Percentiles rank a stretch among this genome's conserved stretches.
Evolutionary conservation across 2,329 filamentous ascomycete genomes (phyloP).

Genomic region (Clonostachys chloroleuca): DNA sequence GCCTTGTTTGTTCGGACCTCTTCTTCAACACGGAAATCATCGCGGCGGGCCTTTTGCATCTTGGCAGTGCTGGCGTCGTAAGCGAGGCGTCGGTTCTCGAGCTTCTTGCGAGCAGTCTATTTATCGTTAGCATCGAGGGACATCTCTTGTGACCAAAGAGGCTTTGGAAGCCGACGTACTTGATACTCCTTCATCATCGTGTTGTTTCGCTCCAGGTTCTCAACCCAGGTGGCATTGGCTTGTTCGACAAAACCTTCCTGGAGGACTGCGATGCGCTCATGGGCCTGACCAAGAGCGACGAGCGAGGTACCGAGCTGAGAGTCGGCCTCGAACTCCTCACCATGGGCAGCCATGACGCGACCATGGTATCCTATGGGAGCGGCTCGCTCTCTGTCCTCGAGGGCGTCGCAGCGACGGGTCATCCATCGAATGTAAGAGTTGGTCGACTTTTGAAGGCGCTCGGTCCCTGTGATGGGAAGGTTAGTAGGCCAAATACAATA

Average conservation of each 20-base stretch:
- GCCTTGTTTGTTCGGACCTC: constrained; percentile 86
- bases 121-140: neutral
- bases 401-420: constrained; percentile 73
- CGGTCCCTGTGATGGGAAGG: constrained; percentile 61
- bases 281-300: constrained; percentile 73
- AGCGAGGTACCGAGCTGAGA: constrained; percentile 90
- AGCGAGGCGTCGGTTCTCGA: constrained; percentile 82
- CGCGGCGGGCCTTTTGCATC: constrained; percentile 89
- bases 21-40: constrained; percentile 90
- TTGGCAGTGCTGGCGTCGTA: constrained; percentile 88
- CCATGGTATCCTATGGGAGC: constrained; percentile 77
- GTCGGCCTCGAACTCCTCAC: constrained; percentile 86
- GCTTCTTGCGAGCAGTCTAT: constrained; percentile 79
- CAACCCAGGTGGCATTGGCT: constrained; percentile 80
- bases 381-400: constrained; percentile 82
- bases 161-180: constrained; percentile 41
- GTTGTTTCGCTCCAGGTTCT: constrained; percentile 83
- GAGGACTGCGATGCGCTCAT: constrained; percentile 80
- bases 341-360: constrained; percentile 80
- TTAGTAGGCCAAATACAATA: neutral
- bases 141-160: neutral
- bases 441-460: constrained; percentile 83
- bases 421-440: constrained; percentile 83
- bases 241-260: constrained; percentile 80
- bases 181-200: constrained; percentile 98